Base-by-base conservation (phyloP, 352 stramenopile genomes). In the Phytophthora litchii region DNA sequence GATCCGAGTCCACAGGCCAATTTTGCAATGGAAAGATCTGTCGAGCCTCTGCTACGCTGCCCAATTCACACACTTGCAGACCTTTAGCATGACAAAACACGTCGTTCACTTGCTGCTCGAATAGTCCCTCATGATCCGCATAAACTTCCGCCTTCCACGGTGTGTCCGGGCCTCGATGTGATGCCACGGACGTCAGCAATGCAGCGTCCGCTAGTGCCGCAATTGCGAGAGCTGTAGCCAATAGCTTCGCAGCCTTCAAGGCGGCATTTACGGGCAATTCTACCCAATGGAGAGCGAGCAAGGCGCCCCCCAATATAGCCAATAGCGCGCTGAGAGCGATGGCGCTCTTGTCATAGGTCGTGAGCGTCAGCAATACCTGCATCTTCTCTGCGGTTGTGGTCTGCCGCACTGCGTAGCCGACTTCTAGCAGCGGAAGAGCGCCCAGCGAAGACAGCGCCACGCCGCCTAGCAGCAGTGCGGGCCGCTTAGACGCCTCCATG, bases 51-150 rank as follows among this genome's bases (percentile, higher is more conserved):
- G 68, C 71, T 16, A 83, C 44, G 14, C 64, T 78, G 9, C 68
- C 71, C 1, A 72, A 46, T 21, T 65, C 47, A 19, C 72, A 81
- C 42, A 84, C 51, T 36, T 80, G 71, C 38, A 67, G 50, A 5
- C 74, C 74, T 35, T 80, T 80, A 13, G 67, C 60, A 37, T 80
- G 70, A 43, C 74, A 83, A 53, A 78, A 83, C 4, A 81, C 60
- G 46, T 79, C 71, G 62, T 83, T 81, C 32, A 81, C 54, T 11
- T 59, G 65, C 16, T 45, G 51, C 29, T 80, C 74, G 40, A 77
- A 76, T 6, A 65, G 27, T 20, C 52, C 47, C 35, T 83, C 74
- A 40, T 57, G 44, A 13, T 68, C 43, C 1, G 50, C 50, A 38
- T 74, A 70, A 11, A 35, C 35, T 7, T 64, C 60, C 3, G 70